Evolutionary conservation across 371 early-diverging fungal species (phyloP).

Genomic region (Mucor plumbeus): DNA sequence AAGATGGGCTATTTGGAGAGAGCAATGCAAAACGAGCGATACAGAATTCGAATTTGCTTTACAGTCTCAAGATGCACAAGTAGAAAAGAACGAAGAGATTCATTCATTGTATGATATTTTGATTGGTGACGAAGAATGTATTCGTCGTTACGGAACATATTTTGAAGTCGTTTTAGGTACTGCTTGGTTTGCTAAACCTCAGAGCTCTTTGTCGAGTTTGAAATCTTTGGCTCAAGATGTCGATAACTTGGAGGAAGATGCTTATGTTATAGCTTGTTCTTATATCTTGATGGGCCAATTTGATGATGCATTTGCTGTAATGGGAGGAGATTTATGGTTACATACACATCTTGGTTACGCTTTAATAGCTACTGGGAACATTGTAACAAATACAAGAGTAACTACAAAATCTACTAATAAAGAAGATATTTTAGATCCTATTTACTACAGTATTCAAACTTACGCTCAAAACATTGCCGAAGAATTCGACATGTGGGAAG

Average conservation of each 20-base stretch:
- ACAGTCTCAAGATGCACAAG: background rate
- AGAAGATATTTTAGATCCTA: conserved; percentile 30
- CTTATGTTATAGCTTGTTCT: background rate
- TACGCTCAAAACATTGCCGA: conserved; percentile 31
- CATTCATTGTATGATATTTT: background rate
- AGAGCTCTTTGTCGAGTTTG: background rate
- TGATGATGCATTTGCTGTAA: conserved; percentile 20
- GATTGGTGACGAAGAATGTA: background rate
- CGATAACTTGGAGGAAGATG: background rate
- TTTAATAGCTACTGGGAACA: conserved; percentile 11
- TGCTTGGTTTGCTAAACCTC: conserved; percentile 1
- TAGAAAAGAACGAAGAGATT: background rate
- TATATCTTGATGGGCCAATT: conserved; percentile 14
- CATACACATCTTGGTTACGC: conserved; percentile 30
- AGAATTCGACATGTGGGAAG: conserved; percentile 35
- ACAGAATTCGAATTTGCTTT: background rate
- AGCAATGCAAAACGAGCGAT: background rate
- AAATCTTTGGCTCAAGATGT: conserved; percentile 1
- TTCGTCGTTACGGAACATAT: background rate
- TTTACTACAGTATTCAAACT: conserved; percentile 31
- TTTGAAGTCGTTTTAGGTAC: conserved; percentile 12
- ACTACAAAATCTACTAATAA: background rate
- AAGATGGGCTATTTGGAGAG: conserved; percentile 5
- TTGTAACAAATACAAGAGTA: background rate
- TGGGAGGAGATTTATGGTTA: conserved; percentile 18